phyloP scores from a whole-genome alignment of 1,284 basidiomycete genomes.

The Uromyces viciae-fabae region DNA sequence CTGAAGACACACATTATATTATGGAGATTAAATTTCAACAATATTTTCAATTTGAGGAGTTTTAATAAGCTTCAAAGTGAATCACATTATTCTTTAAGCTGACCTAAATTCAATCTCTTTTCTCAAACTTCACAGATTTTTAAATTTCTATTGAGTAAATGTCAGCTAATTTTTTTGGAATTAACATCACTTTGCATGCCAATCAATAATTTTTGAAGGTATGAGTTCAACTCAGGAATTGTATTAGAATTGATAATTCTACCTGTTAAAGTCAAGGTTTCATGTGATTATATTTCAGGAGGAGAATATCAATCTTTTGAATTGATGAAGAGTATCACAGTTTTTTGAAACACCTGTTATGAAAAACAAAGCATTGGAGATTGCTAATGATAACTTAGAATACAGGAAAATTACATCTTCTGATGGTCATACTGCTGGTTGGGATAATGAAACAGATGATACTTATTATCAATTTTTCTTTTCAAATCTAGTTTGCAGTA shows the following conservation, averaged over 20 bases:
- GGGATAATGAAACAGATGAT: constrained; percentile 27
- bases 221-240: too few species aligned
- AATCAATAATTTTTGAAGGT: constrained; percentile 18
- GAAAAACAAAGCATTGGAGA: constrained; percentile 17
- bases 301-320: constrained; percentile 28
- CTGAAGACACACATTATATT: too few species aligned
- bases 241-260: background rate
- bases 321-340: constrained; percentile 25
- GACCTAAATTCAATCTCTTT: background rate
- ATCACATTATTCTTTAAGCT: background rate
- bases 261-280: background rate
- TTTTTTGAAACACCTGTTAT: constrained; percentile 21
- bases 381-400: constrained; percentile 26
- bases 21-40: too few species aligned
- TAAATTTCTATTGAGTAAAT: too few species aligned
- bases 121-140: background rate
- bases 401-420: background rate
- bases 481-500: background rate
- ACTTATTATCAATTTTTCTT: background rate
- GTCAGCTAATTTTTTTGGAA: too few species aligned
- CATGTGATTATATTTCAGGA: constrained; percentile 6
- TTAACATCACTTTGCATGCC: background rate
- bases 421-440: constrained; percentile 33
- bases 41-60: constrained; percentile 35
- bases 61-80: constrained; percentile 6